These are phyloP conservation scores for Hanseniaspora gamundiae DNA, from an alignment of 1,139 yeast genomes.

Conservation along the genomic window DNA sequence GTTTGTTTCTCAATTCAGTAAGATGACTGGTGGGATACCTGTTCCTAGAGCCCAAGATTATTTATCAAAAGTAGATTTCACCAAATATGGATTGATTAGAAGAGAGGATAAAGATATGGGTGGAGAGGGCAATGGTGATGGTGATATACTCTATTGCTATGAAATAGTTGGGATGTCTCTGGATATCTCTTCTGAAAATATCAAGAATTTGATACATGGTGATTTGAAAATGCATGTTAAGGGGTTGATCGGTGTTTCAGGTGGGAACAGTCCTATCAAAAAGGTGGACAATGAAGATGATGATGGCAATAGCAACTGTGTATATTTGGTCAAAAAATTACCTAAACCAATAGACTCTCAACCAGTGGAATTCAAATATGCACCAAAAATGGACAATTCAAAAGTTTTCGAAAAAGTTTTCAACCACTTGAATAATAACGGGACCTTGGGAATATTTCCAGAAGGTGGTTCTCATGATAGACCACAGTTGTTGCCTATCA, in stretches of 20 bases:
- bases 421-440: constrained; percentile 43
- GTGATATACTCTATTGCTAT: too few relatives aligned
- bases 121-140: too few relatives aligned
- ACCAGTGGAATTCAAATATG: constrained; percentile 37
- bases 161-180: too few relatives aligned
- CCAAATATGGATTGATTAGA: constrained; percentile 53
- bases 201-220: too few relatives aligned
- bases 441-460: constrained; percentile 59
- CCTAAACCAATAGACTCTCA: constrained; percentile 17
- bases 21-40: constrained; percentile 52
- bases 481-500: constrained; percentile 58
- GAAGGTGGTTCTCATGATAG: constrained; percentile 82
- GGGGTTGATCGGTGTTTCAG: too few relatives aligned
- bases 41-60: constrained; percentile 67
- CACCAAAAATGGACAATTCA: constrained; percentile 54
- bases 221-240: too few relatives aligned
- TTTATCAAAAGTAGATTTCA: constrained; percentile 25
- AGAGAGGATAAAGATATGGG: too few relatives aligned
- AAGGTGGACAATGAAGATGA: constrained; percentile 27
- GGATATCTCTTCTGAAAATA: too few relatives aligned
- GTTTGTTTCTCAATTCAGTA: constrained; percentile 45
- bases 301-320: constrained; percentile 40
- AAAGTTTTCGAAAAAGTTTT: constrained; percentile 51
- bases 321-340: constrained; percentile 40
- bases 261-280: constrained; percentile 29